A percentile compares a stretch with the other conserved stretches of the same genome.
Conservation (phyloP, 2,329 filamentous ascomycete species). For the Coniochaeta hoffmannii region DNA sequence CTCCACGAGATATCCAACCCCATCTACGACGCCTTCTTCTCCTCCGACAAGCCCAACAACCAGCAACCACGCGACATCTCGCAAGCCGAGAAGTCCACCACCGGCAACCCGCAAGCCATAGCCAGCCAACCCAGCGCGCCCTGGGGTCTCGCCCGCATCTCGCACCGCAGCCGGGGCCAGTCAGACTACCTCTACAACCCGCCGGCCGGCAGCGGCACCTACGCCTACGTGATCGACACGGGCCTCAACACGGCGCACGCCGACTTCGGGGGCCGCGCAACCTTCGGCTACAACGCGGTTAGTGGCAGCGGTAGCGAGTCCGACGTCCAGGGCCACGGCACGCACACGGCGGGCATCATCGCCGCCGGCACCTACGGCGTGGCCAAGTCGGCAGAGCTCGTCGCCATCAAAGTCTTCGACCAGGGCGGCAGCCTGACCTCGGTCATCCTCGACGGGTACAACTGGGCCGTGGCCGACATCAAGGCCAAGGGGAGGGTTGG, state of each 20-base stretch:
- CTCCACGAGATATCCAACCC: neutral
- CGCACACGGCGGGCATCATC: slow-evolving; percentile 24
- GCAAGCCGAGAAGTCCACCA: neutral
- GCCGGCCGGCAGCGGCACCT: slow-evolving; percentile 18
- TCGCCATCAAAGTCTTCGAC: slow-evolving; percentile 24
- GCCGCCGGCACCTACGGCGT: slow-evolving; percentile 22
- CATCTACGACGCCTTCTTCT: neutral
- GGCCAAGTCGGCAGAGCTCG: slow-evolving; percentile 20
- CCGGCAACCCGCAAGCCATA: neutral
- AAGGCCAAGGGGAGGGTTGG: slow-evolving; percentile 5
- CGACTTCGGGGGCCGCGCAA: slow-evolving; percentile 21
- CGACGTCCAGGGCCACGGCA: slow-evolving; percentile 24
- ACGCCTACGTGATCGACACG: slow-evolving; percentile 37
- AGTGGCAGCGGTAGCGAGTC: slow-evolving; percentile 8
- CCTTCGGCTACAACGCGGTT: slow-evolving; percentile 20
- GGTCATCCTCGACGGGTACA: slow-evolving; percentile 14
- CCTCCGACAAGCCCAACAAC: neutral
- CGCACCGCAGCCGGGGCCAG: slow-evolving; percentile 11
- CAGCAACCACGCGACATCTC: neutral
- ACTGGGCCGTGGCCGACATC: slow-evolving; percentile 17
- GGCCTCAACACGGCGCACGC: slow-evolving; percentile 30
- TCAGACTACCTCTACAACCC: slow-evolving; percentile 16
- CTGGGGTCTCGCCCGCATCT: slow-evolving; percentile 21
- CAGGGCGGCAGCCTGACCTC: slow-evolving; percentile 3
- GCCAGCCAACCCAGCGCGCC: slow-evolving; percentile 7